phyloP scores from a whole-genome alignment of 768 basidiomycete genomes.

The Asterophora lycoperdoides region DNA sequence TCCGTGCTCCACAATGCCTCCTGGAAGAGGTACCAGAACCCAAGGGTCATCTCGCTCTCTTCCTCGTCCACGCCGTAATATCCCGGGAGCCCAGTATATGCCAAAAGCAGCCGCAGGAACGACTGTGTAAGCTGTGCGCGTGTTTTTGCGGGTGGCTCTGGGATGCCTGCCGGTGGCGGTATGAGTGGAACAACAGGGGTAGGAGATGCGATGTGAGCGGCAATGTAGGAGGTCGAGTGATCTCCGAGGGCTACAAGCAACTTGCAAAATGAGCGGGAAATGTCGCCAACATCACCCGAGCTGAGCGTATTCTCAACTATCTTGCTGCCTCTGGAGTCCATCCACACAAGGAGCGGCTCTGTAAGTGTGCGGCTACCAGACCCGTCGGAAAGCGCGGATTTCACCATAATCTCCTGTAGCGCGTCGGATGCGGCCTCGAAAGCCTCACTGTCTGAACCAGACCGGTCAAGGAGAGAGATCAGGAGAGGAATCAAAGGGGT shows the following conservation, averaged over 20 bases:
- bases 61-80: constrained; percentile 82
- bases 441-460: constrained; percentile 44
- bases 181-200: constrained; percentile 29
- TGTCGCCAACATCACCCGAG: constrained; percentile 45
- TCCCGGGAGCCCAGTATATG: constrained; percentile 69
- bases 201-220: constrained; percentile 56
- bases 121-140: constrained; percentile 57
- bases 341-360: constrained; percentile 83
- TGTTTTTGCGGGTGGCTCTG: constrained; percentile 22
- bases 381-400: constrained; percentile 69
- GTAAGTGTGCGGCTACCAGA: constrained; percentile 68
- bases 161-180: constrained; percentile 15
- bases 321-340: constrained; percentile 48
- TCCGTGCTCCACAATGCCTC: constrained; percentile 78
- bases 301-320: constrained; percentile 36
- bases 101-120: constrained; percentile 66
- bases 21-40: constrained; percentile 89
- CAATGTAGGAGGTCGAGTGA: constrained; percentile 78
- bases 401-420: constrained; percentile 72
- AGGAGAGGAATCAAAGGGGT: constrained; percentile 63
- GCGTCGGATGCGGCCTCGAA: constrained; percentile 68
- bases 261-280: constrained; percentile 73
- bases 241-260: constrained; percentile 80
- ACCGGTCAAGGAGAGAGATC: constrained; percentile 57
- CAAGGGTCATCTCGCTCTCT: constrained; percentile 81